Conservation (phyloP, 164 flowering plant species). For the Annona cherimola region DNA sequence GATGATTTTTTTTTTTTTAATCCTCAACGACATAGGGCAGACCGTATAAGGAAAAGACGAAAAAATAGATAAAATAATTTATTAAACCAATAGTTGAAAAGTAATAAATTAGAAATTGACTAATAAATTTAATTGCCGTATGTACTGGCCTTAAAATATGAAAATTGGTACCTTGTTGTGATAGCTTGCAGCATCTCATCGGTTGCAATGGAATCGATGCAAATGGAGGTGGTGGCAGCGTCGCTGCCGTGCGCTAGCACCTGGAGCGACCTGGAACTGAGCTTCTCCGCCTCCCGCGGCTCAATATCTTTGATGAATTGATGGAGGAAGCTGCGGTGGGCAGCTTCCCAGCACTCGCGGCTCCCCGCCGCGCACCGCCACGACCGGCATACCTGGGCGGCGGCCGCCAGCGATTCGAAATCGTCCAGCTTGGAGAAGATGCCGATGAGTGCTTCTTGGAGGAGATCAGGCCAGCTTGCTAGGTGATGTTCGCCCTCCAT, state of each 20-base stretch:
- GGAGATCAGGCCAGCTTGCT: background rate
- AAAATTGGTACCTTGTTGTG: background rate
- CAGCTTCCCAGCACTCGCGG: background rate
- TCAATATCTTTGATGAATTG: background rate
- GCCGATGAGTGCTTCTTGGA: background rate
- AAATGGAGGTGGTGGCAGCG: background rate
- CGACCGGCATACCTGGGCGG: background rate
- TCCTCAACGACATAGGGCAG: no score
- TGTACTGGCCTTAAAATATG: no score
- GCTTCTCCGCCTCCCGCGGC: background rate
- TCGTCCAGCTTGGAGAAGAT: background rate
- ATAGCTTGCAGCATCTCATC: background rate
- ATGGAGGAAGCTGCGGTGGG: background rate
- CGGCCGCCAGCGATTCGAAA: background rate
- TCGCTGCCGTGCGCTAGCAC: background rate
- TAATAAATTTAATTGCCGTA: no score
- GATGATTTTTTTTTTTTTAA: no score
- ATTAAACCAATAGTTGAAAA: no score
- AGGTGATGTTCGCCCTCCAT: background rate
- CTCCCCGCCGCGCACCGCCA: background rate
- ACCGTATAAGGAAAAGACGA: no score
- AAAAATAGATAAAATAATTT: no score
- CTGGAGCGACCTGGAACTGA: background rate
- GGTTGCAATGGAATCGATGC: background rate
- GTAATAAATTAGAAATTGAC: no score